Conservation (phyloP, 1,139 yeast genomes). For the Blastobotrys raffinosifermentans region DNA sequence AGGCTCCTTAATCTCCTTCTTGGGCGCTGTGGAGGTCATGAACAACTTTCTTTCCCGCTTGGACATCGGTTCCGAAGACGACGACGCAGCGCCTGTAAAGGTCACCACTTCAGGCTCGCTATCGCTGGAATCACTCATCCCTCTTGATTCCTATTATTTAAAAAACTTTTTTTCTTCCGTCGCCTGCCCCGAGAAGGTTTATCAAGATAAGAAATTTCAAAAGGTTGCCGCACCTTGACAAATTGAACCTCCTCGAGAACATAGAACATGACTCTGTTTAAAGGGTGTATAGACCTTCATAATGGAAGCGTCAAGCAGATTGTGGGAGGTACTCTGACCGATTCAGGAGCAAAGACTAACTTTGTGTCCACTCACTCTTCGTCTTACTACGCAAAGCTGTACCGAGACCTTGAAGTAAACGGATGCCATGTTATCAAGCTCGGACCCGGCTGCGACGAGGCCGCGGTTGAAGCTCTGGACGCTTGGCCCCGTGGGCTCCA, state of each 20-base stretch:
- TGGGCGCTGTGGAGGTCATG: conserved; percentile 39
- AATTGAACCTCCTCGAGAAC: background rate
- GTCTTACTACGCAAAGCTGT: conserved; percentile 68
- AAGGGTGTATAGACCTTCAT: conserved; percentile 95
- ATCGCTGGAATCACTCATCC: conserved; percentile 8
- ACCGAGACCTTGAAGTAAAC: conserved; percentile 46
- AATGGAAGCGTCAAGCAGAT: conserved; percentile 94
- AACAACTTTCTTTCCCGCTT: conserved; percentile 43
- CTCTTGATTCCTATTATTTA: background rate
- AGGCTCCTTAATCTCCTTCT: conserved; percentile 28
- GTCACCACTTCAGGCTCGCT: conserved; percentile 41
- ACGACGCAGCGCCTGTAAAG: conserved; percentile 37
- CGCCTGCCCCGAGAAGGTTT: background rate
- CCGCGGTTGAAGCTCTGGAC: conserved; percentile 68
- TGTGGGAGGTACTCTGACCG: conserved; percentile 81
- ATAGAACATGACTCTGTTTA: conserved; percentile 68
- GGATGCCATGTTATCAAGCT: conserved; percentile 94
- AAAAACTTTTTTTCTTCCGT: background rate
- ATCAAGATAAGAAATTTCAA: background rate
- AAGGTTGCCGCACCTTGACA: too few species aligned
- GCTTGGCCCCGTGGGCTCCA: conserved; percentile 76
- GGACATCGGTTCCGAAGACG: conserved; percentile 31
- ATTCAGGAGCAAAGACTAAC: conserved; percentile 51
- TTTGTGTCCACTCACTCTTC: conserved; percentile 76
- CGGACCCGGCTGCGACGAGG: conserved; percentile 78